Base-by-base conservation (phyloP, 1,284 basidiomycete species). In the Singerocomus rubriflavus region DNA sequence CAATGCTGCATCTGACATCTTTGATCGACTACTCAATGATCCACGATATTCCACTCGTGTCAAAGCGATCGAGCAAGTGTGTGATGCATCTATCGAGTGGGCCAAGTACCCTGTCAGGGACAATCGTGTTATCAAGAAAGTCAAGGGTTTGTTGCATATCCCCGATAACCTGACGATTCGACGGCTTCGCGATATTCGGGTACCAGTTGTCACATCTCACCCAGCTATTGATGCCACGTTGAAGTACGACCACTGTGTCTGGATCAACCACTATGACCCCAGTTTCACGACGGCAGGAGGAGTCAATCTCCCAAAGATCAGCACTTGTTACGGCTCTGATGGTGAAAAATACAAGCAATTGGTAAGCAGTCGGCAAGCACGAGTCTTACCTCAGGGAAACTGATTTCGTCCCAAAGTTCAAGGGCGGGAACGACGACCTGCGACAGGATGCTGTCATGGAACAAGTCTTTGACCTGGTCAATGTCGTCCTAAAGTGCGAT, bases 381-480 rank as follows among this genome's bases (percentile, higher is more conserved):
- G 14, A 9, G 12, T 40, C 30, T 32, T 11, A 9, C 34, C 26
- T 4, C 17, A 25, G 31, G 26, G 30, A 38, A 36, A 39, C 35
- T 55, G 34, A 55, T 27, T 25, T 4, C 14, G 25, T 41, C 57
- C 30, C 6, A 31, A 37, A 98, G 92, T 97, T 95, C 75, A 99
- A 99, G 68, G 90, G 91, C 11, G 86, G 86, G 4, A 80, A 86
- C 16, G 94, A 98, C 59, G 96, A 99, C 63, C 71, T 97, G 31
- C 84, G 96, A 29, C 97, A 99, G 70, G 96, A 99, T 66, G 95
- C 96, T 1, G 93, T 99, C 41, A 98, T 99, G 95, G 93, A 98
- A 65, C 97, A 99, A 70, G 93, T 98, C 2, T 99, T 99, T 63
- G 84, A 85, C 30, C 77, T 98, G 37, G 88, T 94, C 48, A 98